These are phyloP conservation scores for Diddensiella caesifluorescens DNA, from an alignment of 805 yeast genomes.

Conservation along the genomic window DNA sequence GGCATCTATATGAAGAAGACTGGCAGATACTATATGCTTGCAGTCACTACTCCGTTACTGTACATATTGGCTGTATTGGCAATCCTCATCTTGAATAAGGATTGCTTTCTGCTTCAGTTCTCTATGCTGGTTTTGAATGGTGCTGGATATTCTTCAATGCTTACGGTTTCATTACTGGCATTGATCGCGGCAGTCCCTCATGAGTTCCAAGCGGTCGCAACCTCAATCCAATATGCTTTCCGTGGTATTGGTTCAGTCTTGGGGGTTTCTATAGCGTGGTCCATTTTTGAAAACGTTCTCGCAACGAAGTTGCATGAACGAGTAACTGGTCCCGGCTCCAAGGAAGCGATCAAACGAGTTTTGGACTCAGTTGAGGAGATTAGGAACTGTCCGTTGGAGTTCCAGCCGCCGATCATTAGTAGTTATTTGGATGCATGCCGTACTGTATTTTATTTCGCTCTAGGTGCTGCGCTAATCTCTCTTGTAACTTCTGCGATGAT, in stretches of 20 bases:
- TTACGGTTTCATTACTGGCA: conserved; percentile 69
- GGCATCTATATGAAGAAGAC: conserved; percentile 65
- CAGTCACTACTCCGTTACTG: conserved; percentile 39
- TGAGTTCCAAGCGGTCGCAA: conserved; percentile 73
- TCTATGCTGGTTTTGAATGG: conserved; percentile 50
- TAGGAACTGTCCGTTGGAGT: conserved; percentile 42
- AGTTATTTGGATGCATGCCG: conserved; percentile 48
- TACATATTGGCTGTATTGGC: conserved; percentile 44
- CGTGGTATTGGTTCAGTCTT: conserved; percentile 82
- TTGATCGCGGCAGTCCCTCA: conserved; percentile 70
- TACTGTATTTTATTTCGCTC: conserved; percentile 44
- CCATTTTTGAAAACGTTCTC: conserved; percentile 54
- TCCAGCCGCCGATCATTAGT: conserved; percentile 37
- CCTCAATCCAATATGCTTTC: conserved; percentile 85
- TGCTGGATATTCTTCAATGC: conserved; percentile 57
- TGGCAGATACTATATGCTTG: conserved; percentile 54
- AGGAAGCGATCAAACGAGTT: conserved; percentile 36
- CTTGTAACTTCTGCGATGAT: conserved; percentile 41
- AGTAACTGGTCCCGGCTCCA: conserved; percentile 14
- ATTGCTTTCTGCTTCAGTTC: conserved; percentile 35
- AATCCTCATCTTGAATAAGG: conserved; percentile 15
- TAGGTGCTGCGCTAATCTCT: conserved; percentile 40
- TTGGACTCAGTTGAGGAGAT: conserved; percentile 48
- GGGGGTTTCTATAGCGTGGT: conserved; percentile 67
- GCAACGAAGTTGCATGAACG: conserved; percentile 26